These are phyloP conservation scores for Ramaria sp. DNA, from an alignment of 768 basidiomycete species.

Conservation along the genomic window DNA sequence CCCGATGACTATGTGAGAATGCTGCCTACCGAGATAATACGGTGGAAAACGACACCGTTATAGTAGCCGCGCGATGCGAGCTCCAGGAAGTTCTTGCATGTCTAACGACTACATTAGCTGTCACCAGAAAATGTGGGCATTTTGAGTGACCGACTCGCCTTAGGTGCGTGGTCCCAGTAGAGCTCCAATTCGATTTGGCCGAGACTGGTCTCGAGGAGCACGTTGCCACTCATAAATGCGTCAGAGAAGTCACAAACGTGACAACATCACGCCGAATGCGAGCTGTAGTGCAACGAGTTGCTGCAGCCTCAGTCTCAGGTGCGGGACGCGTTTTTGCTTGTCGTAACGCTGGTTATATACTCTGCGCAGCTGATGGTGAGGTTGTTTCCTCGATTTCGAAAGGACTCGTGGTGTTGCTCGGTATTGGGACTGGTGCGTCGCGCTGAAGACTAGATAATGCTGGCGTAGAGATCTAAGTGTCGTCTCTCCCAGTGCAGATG, in stretches of 20 bases:
- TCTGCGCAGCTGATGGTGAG: constrained; percentile 56
- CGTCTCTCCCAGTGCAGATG: constrained; percentile 44
- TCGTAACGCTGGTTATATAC: neutral
- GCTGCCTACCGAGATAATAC: constrained; percentile 68
- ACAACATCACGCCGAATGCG: constrained; percentile 63
- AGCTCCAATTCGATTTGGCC: constrained; percentile 86
- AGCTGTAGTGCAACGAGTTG: constrained; percentile 76
- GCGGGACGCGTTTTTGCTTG: constrained; percentile 11
- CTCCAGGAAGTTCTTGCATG: constrained; percentile 91
- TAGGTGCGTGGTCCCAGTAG: constrained; percentile 88
- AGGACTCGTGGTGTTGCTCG: constrained; percentile 85
- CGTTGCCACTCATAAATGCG: constrained; percentile 46
- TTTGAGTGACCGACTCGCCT: constrained; percentile 23
- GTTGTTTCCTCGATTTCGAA: constrained; percentile 73
- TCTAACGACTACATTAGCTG: constrained; percentile 34
- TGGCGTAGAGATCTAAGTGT: neutral
- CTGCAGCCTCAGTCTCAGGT: constrained; percentile 81
- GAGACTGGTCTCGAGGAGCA: constrained; percentile 71
- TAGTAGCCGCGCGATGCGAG: constrained; percentile 90
- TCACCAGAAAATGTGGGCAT: neutral
- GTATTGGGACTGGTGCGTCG: constrained; percentile 69
- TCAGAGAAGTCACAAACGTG: constrained; percentile 71
- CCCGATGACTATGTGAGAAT: neutral
- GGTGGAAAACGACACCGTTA: constrained; percentile 82
- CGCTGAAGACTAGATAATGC: neutral